Evolutionary conservation across 768 basidiomycete species (phyloP), one percentile per base, ranked within the genome.

Genomic region (Mycena polygramma): DNA sequence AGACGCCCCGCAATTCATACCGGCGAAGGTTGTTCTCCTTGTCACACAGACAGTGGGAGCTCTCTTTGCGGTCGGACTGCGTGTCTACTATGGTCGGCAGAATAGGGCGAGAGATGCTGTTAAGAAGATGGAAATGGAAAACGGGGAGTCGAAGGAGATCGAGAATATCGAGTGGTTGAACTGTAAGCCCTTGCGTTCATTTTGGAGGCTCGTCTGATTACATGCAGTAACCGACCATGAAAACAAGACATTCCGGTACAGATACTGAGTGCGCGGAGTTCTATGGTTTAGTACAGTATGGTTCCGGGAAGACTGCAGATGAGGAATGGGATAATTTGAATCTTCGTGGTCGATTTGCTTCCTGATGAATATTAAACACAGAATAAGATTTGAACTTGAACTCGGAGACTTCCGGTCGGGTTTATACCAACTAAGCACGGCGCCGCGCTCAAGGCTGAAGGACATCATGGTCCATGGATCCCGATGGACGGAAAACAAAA

Each of bases 1-100:
- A 60, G 72, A 73, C 36, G 72, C 72, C 1, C 72, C 72, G 30
- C 63, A 68, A 36, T 73, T 49, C 43, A 70, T 73, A 36, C 73
- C 65, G 15, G 73, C 69, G 39, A 73, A 73, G 24, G 68, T 71
- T 43, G 41, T 71, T 20, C 41, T 71, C 2, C 63, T 73, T 26
- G 69, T 66, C 11, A 73, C 69, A 4, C 36, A 68, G 26, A 61
- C 66, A 19, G 57, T 22, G 0, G 61, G 65, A 1, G 66, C 66
- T 19, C 20, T 61, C 24, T 37, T 73, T 8, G 69, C 69, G 3
- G 52, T 41, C 2, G 67, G 59, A 6, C 67, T 70, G 14, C 66
- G 69, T 10, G 30, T 68, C 2, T 70, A 73, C 59, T 70, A 71
- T 26, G 69, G 70, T 7, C 68, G 66, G 57, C 62, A 70, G 30